A percentile compares a stretch with the other conserved stretches of the same genome.
These are phyloP conservation scores for Fusarium decemcellulare DNA, from an alignment of 2,329 filamentous ascomycete species.

Conservation along the genomic window DNA sequence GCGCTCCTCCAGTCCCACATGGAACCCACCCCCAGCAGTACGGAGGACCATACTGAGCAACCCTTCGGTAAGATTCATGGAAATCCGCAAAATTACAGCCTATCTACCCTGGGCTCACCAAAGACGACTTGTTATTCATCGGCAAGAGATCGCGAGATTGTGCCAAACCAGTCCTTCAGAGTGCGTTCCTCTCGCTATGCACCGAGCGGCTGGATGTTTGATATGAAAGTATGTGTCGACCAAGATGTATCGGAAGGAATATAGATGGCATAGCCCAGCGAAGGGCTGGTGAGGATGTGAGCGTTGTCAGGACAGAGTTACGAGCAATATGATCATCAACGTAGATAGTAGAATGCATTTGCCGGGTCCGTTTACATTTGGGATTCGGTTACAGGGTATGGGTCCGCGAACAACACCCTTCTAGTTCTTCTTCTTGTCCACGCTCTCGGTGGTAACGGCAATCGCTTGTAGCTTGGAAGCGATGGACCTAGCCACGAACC, in stretches of 20 bases:
- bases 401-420: slow-evolving; percentile 23
- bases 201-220: slow-evolving; percentile 23
- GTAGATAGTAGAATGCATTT: slow-evolving; percentile 51
- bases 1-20: slow-evolving; percentile 46
- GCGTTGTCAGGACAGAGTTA: slow-evolving; percentile 36
- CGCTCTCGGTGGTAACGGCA: slow-evolving; percentile 42
- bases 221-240: slow-evolving; percentile 23
- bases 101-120: slow-evolving; percentile 5
- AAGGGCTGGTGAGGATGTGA: slow-evolving; percentile 33
- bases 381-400: slow-evolving; percentile 27
- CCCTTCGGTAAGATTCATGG: slow-evolving; percentile 1
- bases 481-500: slow-evolving; percentile 58
- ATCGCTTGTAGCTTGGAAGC: slow-evolving; percentile 47
- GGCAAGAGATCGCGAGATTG: slow-evolving; percentile 32
- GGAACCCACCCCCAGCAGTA: slow-evolving; percentile 52
- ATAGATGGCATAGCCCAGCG: slow-evolving; percentile 31
- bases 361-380: slow-evolving; percentile 31
- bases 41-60: slow-evolving; percentile 42
- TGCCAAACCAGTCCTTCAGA: slow-evolving; percentile 20
- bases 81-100: slow-evolving; percentile 15
- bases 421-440: slow-evolving; percentile 57
- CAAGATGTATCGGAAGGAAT: slow-evolving; percentile 26
- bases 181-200: slow-evolving; percentile 27
- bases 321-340: slow-evolving; percentile 40
- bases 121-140: slow-evolving; percentile 11